A percentile compares a stretch with the other conserved stretches of the same genome.
These are phyloP conservation scores for Plenodomus biglobosus DNA, from an alignment of 2,329 filamentous ascomycete species.

Conservation along the genomic window DNA sequence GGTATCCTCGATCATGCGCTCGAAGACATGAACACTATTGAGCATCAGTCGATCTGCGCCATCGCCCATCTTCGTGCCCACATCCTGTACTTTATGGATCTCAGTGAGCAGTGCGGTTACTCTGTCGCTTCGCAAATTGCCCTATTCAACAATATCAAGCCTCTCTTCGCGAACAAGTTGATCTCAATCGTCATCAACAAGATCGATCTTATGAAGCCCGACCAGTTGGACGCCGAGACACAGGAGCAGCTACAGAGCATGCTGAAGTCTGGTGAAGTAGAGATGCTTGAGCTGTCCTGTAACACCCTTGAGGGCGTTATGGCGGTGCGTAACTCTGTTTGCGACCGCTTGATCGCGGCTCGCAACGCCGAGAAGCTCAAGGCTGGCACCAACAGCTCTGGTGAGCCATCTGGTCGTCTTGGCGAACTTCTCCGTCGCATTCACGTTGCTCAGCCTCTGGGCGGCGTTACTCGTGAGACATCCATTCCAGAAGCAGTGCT, in stretches of 20 bases:
- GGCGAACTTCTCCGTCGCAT: constrained; percentile 92
- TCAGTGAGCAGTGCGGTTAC: constrained; percentile 96
- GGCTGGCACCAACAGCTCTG: constrained; percentile 75
- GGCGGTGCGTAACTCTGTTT: constrained; percentile 90
- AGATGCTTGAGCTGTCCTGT: constrained; percentile 91
- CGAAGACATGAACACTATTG: constrained; percentile 98
- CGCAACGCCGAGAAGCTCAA: constrained; percentile 95
- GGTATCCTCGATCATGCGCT: constrained; percentile 96
- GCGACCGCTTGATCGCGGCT: constrained; percentile 88
- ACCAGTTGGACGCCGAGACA: constrained; percentile 79
- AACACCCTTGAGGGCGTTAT: constrained; percentile 94
- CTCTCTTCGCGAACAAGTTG: constrained; percentile 94
- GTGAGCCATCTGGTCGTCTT: constrained; percentile 75
- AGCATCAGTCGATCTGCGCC: constrained; percentile 98
- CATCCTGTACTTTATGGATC: constrained; percentile 97
- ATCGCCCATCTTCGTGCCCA: constrained; percentile 95
- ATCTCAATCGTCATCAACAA: constrained; percentile 98
- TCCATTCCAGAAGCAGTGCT: constrained; percentile 87
- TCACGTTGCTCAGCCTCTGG: constrained; percentile 93
- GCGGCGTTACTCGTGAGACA: constrained; percentile 73
- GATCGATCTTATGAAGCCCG: constrained; percentile 86
- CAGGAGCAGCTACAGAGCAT: constrained; percentile 77
- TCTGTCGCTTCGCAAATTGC: constrained; percentile 89
- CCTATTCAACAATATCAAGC: constrained; percentile 91
- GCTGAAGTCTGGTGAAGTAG: constrained; percentile 83